Evolutionary conservation across 306 rosid species (phyloP).

Genomic region (Gynostemma pentaphyllum): DNA sequence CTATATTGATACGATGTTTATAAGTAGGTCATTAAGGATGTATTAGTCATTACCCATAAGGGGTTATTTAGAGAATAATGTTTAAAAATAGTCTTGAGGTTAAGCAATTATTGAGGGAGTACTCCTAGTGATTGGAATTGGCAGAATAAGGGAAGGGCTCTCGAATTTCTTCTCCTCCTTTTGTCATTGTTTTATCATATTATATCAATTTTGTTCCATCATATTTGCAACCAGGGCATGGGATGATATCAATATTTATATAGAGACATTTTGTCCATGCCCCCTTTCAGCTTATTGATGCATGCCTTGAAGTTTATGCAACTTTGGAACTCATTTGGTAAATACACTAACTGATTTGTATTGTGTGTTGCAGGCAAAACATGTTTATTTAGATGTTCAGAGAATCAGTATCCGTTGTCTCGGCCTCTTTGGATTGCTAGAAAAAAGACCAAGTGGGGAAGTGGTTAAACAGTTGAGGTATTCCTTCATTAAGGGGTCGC

Average conservation of each 20-base stretch:
- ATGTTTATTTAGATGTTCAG: slow-evolving; percentile 77
- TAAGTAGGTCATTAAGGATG: no score
- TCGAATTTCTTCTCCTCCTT: no score
- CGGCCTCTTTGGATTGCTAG: slow-evolving; percentile 87
- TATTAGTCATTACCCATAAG: no score
- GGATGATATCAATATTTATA: neutral
- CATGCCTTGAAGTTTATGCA: neutral
- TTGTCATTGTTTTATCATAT: no score
- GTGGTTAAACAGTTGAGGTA: slow-evolving; percentile 59
- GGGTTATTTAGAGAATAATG: no score
- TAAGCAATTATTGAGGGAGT: no score
- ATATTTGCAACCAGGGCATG: neutral
- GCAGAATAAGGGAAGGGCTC: no score
- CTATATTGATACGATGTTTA: no score
- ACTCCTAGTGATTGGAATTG: no score
- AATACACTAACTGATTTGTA: slow-evolving; percentile 9
- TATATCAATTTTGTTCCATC: no score
- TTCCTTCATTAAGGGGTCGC: slow-evolving; percentile 57
- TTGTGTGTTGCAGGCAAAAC: slow-evolving; percentile 65
- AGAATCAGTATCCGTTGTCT: slow-evolving; percentile 80
- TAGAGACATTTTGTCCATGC: no score
- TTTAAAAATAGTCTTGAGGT: no score
- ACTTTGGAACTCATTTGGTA: neutral
- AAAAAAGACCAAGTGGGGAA: slow-evolving; percentile 61
- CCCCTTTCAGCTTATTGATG: neutral